Evolutionary conservation across 805 yeast genomes (phyloP), one percentile per base, ranked within the genome.

Genomic region (Maudiozyma turicensis): DNA sequence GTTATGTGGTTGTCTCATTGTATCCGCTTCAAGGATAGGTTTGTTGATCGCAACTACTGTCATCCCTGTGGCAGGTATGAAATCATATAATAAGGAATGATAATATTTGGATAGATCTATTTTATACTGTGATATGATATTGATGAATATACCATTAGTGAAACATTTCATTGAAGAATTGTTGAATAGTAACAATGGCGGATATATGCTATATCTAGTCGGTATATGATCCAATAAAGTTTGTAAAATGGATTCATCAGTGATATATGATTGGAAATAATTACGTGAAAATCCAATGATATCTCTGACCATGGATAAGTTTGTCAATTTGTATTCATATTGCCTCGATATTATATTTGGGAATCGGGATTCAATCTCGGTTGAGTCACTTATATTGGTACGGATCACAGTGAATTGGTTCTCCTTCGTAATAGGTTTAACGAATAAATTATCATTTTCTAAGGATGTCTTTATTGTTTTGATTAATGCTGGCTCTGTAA

Each of bases 1-100:
- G 45, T 79, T 74, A 50, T 76, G 68, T 0, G 96, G 95, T 33
- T 82, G 63, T 40, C 96, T 67, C 74, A 81, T 74, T 5, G 67
- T 63, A 54, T 83, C 86, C 3, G 67, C 54, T 45, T 72, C 73
- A 2, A 66, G 58, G 11, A 87, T 86, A 0, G 95, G 93, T 51
- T 73, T 76, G 55, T 87, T 86, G 5, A 80, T 64, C 0, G 95
- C 95, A 5, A 85, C 63, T 55, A 85, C 90, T 0, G 88, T 77
- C 40, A 65, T 9, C 9, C 11, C 15, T n/a, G 26, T 40, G 3
- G 50, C 10, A 33, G 47, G 37, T 47, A 48, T n/a, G 60, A 54
- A 40, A 14, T 35, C 35, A 6, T 37, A 6, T 43, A 66, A 47
- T 50, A 72, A 50, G 6, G 51, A 50, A 38, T 50, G 33, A 39